phyloP scores from a whole-genome alignment of 2,329 filamentous ascomycete species.

The Stachybotrys elegans region DNA sequence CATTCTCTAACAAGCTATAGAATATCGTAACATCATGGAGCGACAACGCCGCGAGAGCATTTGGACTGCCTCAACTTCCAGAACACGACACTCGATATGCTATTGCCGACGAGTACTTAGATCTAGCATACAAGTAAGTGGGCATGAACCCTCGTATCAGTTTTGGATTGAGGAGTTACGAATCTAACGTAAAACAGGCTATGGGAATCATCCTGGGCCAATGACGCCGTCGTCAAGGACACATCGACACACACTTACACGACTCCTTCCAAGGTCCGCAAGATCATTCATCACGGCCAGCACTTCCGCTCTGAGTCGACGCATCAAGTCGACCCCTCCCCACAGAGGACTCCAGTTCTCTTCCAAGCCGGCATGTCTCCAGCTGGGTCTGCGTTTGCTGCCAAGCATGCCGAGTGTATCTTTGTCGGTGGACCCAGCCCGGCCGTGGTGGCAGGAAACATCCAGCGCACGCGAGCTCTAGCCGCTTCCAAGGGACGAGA shows the following conservation, averaged over 20 bases:
- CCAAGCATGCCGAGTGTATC: constrained; percentile 55
- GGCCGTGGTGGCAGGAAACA: constrained; percentile 40
- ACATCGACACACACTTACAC: constrained; percentile 50
- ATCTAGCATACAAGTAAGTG: constrained; percentile 54
- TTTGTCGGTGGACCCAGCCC: constrained; percentile 53
- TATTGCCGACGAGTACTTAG: constrained; percentile 58
- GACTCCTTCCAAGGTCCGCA: constrained; percentile 53
- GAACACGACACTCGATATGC: constrained; percentile 58
- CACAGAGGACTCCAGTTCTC: constrained; percentile 51
- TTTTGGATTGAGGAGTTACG: not conserved
- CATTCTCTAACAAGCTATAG: too few species aligned
- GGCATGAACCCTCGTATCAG: not conserved
- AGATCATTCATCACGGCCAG: constrained; percentile 56
- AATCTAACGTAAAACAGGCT: constrained; percentile 25
- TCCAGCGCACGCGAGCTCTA: constrained; percentile 46
- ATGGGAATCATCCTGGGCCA: constrained; percentile 51
- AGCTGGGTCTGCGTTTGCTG: constrained; percentile 51
- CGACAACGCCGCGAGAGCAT: too few species aligned
- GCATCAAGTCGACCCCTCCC: constrained; percentile 48
- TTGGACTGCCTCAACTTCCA: too few species aligned
- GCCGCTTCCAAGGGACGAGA: constrained; percentile 55
- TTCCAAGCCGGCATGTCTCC: constrained; percentile 56
- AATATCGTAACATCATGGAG: not conserved
- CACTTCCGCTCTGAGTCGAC: constrained; percentile 42
- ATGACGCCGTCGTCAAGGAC: constrained; percentile 52